These are phyloP conservation scores for Fusarium irregulare DNA, from an alignment of 2,329 filamentous ascomycete species.

Conservation along the genomic window DNA sequence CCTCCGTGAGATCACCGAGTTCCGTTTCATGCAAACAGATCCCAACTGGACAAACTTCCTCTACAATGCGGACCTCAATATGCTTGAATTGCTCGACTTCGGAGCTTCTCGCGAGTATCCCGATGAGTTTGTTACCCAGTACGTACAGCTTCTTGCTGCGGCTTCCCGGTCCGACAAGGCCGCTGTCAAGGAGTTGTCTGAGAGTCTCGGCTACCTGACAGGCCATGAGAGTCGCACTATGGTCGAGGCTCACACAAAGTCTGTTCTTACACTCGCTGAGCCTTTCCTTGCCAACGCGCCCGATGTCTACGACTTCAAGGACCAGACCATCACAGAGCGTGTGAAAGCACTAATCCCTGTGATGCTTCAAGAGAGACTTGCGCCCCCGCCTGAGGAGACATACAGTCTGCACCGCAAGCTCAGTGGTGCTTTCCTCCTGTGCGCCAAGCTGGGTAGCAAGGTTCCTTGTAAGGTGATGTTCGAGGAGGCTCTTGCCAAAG, in stretches of 20 bases:
- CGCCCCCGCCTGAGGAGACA: conserved; percentile 95
- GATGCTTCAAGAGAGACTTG: conserved; percentile 89
- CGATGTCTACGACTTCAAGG: conserved; percentile 87
- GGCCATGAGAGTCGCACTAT: conserved; percentile 87
- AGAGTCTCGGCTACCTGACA: conserved; percentile 88
- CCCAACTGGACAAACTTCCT: conserved; percentile 99
- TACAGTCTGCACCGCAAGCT: conserved; percentile 96
- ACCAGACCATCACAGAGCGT: conserved; percentile 96
- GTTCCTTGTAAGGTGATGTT: conserved; percentile 88
- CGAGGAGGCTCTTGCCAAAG: conserved; percentile 61
- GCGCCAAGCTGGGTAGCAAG: conserved; percentile 83
- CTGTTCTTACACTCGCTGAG: conserved; percentile 89
- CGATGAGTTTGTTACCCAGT: conserved; percentile 79
- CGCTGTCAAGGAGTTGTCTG: conserved; percentile 74
- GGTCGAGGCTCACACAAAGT: conserved; percentile 90
- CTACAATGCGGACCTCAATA: conserved; percentile 78
- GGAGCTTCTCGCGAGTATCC: conserved; percentile 91
- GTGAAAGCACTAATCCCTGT: conserved; percentile 89
- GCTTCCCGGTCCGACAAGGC: conserved; percentile 77
- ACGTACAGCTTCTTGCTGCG: conserved; percentile 82
- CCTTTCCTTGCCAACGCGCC: conserved; percentile 84
- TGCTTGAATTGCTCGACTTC: conserved; percentile 93
- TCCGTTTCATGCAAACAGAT: conserved; percentile 98
- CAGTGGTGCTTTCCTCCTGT: conserved; percentile 93
- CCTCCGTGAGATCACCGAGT: conserved; percentile 91